A percentile compares a stretch with the other conserved stretches of the same genome.
These are phyloP conservation scores for Talaromyces marneffei DNA, from an alignment of 2,329 filamentous ascomycete genomes.

Conservation along the genomic window DNA sequence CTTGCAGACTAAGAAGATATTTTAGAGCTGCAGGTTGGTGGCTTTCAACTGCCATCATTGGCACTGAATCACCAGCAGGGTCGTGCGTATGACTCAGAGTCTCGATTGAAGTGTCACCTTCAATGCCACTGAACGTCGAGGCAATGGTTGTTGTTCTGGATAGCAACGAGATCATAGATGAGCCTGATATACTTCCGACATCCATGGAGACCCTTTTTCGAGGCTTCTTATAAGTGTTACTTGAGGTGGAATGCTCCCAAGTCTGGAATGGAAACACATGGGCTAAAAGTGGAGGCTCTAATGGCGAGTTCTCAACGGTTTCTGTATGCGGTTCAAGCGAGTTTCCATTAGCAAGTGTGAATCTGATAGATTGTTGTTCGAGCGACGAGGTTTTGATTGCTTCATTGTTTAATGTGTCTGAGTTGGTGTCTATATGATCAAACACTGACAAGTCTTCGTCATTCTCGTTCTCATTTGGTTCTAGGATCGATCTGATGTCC, in stretches of 20 bases:
- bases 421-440: constrained; percentile 37
- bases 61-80: constrained; percentile 70
- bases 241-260: constrained; percentile 43
- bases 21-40: constrained; percentile 65
- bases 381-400: constrained; percentile 8
- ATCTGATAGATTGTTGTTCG: constrained; percentile 20
- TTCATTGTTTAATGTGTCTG: constrained; percentile 24
- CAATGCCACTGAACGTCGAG: constrained; percentile 65
- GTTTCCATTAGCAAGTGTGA: constrained; percentile 21
- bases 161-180: constrained; percentile 74
- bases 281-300: constrained; percentile 48
- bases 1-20: constrained; percentile 71
- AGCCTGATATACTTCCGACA: constrained; percentile 77
- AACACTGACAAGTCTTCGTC: constrained; percentile 43
- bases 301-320: constrained; percentile 14
- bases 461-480: constrained; percentile 54
- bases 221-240: constrained; percentile 45
- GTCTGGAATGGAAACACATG: constrained; percentile 91
- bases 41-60: constrained; percentile 78
- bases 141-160: constrained; percentile 74
- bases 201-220: constrained; percentile 85
- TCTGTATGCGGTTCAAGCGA: constrained; percentile 19
- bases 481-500: constrained; percentile 71
- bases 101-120: constrained; percentile 81
- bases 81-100: constrained; percentile 53